Percentiles rank a stretch among this genome's conserved stretches.
These are phyloP conservation scores for Aspergillus nanangensis DNA, from an alignment of 495 filamentous ascomycete species.

Conservation along the genomic window DNA sequence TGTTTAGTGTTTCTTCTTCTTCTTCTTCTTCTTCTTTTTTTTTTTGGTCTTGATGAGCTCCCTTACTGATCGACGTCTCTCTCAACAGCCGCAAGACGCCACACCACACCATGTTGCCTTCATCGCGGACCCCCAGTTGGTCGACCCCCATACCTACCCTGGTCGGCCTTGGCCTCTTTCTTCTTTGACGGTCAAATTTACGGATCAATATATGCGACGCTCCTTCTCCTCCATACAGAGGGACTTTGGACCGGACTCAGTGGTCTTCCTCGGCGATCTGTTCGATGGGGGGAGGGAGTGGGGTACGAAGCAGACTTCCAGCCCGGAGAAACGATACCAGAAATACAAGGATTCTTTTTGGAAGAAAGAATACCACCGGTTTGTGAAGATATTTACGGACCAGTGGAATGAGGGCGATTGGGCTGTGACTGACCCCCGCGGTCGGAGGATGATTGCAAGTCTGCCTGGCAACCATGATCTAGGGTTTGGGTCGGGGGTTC, in stretches of 20 bases:
- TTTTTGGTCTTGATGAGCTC: too few species aligned
- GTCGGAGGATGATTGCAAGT: conserved; percentile 68
- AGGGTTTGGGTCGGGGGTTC: conserved; percentile 85
- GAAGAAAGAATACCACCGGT: conserved; percentile 77
- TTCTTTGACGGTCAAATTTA: conserved; percentile 72
- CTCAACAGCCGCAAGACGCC: conserved; percentile 61
- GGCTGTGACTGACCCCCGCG: conserved; percentile 28
- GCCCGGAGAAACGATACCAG: conserved; percentile 67
- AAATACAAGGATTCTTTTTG: conserved; percentile 75
- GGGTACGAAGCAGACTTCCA: conserved; percentile 63
- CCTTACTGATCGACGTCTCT: too few species aligned
- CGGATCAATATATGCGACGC: conserved; percentile 82
- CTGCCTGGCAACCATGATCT: conserved; percentile 96
- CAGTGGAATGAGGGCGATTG: conserved; percentile 50
- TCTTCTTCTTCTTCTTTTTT: too few species aligned
- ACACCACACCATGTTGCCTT: conserved; percentile 82
- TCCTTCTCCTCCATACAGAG: conserved; percentile 69
- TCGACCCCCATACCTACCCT: conserved; percentile 95
- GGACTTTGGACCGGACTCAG: conserved; percentile 69
- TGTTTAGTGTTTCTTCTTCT: too few species aligned
- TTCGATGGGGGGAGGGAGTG: conserved; percentile 98
- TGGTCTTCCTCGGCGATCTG: conserved; percentile 89
- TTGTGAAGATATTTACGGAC: conserved; percentile 70
- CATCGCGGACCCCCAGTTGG: conserved; percentile 94
- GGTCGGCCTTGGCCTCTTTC: conserved; percentile 87